A percentile compares a stretch with the other conserved stretches of the same genome.
phyloP scores from a whole-genome alignment of 2,329 filamentous ascomycete genomes.

The Ascochyta rabiei region DNA sequence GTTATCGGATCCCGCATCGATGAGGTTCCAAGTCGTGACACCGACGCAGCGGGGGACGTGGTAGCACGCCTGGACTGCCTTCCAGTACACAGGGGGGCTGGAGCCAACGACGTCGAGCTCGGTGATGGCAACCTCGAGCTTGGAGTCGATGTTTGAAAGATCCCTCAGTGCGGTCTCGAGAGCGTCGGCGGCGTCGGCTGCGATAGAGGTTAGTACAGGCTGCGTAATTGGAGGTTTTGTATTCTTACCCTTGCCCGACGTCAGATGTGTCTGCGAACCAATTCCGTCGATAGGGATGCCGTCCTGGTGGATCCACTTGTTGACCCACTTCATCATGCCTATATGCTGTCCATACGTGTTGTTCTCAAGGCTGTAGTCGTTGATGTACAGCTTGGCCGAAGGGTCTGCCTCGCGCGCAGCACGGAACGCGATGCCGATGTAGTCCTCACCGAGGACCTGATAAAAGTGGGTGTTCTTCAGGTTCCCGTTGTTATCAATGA shows the following conservation, averaged over 20 bases:
- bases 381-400: constrained; percentile 73
- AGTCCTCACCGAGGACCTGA: constrained; percentile 71
- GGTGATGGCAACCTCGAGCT: constrained; percentile 70
- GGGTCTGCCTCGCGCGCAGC: constrained; percentile 72
- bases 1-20: constrained; percentile 48
- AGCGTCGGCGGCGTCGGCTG: background rate
- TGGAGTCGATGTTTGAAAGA: constrained; percentile 27
- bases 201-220: background rate
- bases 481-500: constrained; percentile 63
- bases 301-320: constrained; percentile 63
- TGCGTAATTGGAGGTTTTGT: background rate
- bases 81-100: constrained; percentile 62
- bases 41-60: constrained; percentile 66
- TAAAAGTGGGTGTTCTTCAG: constrained; percentile 69
- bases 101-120: constrained; percentile 71
- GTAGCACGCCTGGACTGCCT: constrained; percentile 63
- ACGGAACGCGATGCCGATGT: constrained; percentile 72
- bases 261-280: constrained; percentile 58
- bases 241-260: constrained; percentile 3
- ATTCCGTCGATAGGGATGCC: constrained; percentile 72
- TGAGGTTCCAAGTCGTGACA: constrained; percentile 67
- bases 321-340: constrained; percentile 64
- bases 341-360: constrained; percentile 61
- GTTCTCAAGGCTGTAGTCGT: constrained; percentile 70
- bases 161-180: background rate